A percentile compares a stretch with the other conserved stretches of the same genome.
These are phyloP conservation scores for Akebia trifoliata DNA, from an alignment of 164 flowering plant genomes.

Conservation along the genomic window DNA sequence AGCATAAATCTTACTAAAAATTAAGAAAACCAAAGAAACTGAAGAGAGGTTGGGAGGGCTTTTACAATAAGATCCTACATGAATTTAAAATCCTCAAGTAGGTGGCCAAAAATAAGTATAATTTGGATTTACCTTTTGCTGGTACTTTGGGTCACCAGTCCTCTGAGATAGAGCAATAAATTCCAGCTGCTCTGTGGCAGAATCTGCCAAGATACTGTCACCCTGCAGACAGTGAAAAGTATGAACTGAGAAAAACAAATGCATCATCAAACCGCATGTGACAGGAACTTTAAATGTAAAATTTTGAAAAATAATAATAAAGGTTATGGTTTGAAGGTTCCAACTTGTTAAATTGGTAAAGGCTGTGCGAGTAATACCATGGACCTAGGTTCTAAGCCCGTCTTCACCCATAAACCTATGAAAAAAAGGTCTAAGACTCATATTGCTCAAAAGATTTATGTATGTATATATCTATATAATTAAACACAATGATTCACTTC, in stretches of 20 bases:
- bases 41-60: too few species aligned
- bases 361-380: too few species aligned
- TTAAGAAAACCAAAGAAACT: too few species aligned
- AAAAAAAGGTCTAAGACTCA: too few species aligned
- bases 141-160: constrained; percentile 90
- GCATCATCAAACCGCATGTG: background rate
- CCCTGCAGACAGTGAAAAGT: constrained; percentile 43
- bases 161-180: constrained; percentile 97
- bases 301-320: background rate
- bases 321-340: background rate
- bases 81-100: background rate
- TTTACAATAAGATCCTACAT: background rate
- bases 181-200: constrained; percentile 97
- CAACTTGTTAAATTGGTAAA: too few species aligned
- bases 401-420: too few species aligned
- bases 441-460: too few species aligned
- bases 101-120: background rate
- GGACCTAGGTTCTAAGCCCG: too few species aligned
- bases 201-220: constrained; percentile 88
- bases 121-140: constrained; percentile 55
- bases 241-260: background rate
- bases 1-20: too few species aligned
- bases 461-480: too few species aligned
- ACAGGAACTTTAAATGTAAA: background rate
- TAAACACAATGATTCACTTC: too few species aligned